Evolutionary conservation across 768 basidiomycete genomes (phyloP), one percentile per base, ranked within the genome.

Genomic region (Leccinum incarnatum): DNA sequence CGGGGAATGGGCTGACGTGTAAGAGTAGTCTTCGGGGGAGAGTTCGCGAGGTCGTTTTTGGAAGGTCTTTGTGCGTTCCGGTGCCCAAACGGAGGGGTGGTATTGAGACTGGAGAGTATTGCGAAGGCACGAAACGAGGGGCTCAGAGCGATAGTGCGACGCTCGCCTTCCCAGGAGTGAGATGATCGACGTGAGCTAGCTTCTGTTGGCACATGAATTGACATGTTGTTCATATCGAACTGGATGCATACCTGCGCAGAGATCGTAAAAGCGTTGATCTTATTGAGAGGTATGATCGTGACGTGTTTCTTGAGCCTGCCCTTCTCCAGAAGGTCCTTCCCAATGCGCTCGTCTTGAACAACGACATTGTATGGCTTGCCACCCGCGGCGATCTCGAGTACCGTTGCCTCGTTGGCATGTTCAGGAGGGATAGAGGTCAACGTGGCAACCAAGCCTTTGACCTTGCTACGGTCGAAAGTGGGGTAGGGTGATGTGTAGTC

Each of bases 221-320:
- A 9, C 15, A 11, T n/a, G 12, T 54, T 27, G 7, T 2, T 5
- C 2, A 5, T 8, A 37, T 7, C 11, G 30, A 47, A 51, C 40
- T 11, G 27, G 12, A 15, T 19, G 56, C 72, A 65, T 73, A 76
- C 80, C 80, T 90, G 76, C 4, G 78, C 72, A 4, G 78, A 67
- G 54, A 85, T 76, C 42, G 72, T 81, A 64, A 79, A 83, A 1
- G 86, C 80, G 53, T 83, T 84, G 68, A 99, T 95, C 77, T 94
- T 96, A 73, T 88, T 96, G 51, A 98, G 77, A 0, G 96, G 96
- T 63, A 98, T 94, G 72, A 97, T 86, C 0, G 94, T 97, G 21
- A 96, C 91, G 19, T 94, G 85, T 73, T 89, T 93, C 77, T 84
- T 88, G 64, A 98, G 83, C 51, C 78, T 77, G 8, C 88, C 87